phyloP scores from a whole-genome alignment of 75 land plant species.

The Azolla pinnata region DNA sequence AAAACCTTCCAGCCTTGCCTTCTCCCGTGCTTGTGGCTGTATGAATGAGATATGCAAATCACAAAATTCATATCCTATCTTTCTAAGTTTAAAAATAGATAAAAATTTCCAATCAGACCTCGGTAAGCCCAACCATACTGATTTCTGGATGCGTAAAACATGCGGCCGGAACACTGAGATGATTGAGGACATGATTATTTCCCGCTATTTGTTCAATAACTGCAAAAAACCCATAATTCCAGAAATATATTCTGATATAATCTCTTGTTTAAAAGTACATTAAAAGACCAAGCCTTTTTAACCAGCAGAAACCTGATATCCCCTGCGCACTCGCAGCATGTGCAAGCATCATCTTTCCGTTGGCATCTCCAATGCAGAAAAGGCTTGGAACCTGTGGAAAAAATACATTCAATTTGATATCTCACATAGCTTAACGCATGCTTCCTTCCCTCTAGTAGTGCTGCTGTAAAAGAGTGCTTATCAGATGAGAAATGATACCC shows the following conservation, averaged over 20 bases:
- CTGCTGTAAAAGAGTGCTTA: no score
- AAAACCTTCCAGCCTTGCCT: conserved; percentile 83
- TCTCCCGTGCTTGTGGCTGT: conserved; percentile 96
- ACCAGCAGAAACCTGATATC: conserved; percentile 69
- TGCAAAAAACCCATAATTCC: conserved; percentile 15
- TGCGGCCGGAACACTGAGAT: conserved; percentile 93
- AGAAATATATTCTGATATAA: not conserved
- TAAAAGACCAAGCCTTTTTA: no score
- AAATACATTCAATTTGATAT: no score
- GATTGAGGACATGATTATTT: conserved; percentile 74
- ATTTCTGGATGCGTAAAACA: conserved; percentile 99
- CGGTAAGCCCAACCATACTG: conserved; percentile 96
- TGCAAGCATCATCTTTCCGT: conserved; percentile 99
- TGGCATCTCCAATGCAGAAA: conserved; percentile 99
- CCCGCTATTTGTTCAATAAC: conserved; percentile 91
- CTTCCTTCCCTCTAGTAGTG: no score
- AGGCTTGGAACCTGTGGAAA: conserved; percentile 68
- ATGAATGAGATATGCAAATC: conserved; percentile 9
- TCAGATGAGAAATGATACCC: no score
- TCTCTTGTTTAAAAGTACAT: not conserved
- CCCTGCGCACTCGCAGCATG: conserved; percentile 99
- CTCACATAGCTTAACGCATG: no score
- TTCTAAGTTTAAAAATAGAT: not conserved
- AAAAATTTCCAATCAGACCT: conserved; percentile 36
- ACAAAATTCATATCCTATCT: not conserved